Evolutionary conservation across 2,329 filamentous ascomycete genomes (phyloP).

Genomic region (Aspergillus ochraceus): DNA sequence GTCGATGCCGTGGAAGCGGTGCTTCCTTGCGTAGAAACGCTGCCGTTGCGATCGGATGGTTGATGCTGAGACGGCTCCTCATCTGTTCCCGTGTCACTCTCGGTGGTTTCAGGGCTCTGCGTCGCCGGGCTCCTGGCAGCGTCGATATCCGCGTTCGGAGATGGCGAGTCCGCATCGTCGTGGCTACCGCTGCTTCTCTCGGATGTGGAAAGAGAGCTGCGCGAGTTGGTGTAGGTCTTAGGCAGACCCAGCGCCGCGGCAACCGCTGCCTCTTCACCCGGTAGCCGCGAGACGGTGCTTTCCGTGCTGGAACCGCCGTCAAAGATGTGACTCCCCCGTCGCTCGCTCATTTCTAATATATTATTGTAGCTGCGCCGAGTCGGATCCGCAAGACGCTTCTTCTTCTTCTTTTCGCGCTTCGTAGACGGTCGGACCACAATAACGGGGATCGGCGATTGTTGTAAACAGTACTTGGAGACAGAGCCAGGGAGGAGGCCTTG

Average conservation of each 20-base stretch:
- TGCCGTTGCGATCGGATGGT: background rate
- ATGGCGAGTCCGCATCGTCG: conserved; percentile 23
- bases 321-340: conserved; percentile 53
- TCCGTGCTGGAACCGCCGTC: conserved; percentile 50
- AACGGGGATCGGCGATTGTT: conserved; percentile 89
- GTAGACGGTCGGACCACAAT: conserved; percentile 86
- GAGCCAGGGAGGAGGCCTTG: conserved; percentile 85
- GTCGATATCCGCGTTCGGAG: conserved; percentile 22
- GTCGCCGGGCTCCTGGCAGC: conserved; percentile 23
- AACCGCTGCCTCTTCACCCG: conserved; percentile 52
- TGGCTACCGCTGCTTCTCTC: conserved; percentile 35
- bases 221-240: conserved; percentile 30
- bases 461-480: conserved; percentile 91
- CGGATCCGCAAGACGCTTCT: conserved; percentile 77
- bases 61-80: conserved; percentile 3
- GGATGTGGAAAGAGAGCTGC: conserved; percentile 36
- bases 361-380: conserved; percentile 72
- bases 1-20: background rate
- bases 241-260: conserved; percentile 50
- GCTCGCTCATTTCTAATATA: conserved; percentile 68
- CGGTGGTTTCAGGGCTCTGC: conserved; percentile 26
- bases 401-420: conserved; percentile 86
- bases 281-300: conserved; percentile 45
- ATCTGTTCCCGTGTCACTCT: conserved; percentile 24
- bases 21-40: background rate